Conservation (phyloP, 2,329 filamentous ascomycete genomes). For the Mycosphaerelloides madeirae region DNA sequence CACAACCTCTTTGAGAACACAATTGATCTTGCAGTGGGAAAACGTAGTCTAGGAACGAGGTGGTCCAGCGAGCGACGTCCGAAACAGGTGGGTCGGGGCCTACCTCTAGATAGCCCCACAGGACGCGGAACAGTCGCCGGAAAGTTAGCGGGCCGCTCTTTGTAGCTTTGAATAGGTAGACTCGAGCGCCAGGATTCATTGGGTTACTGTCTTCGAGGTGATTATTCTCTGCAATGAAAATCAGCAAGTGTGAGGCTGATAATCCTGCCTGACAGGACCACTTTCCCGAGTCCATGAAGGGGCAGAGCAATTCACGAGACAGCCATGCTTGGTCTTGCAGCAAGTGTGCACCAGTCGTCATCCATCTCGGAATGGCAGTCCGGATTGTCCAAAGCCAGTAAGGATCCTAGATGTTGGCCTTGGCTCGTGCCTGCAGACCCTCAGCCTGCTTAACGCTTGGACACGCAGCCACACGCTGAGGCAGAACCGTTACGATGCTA, state of each 20-base stretch:
- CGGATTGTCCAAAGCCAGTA: constrained; percentile 11
- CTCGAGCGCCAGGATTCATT: constrained; percentile 12
- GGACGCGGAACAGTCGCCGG: constrained; percentile 11
- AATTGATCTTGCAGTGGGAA: constrained; percentile 2
- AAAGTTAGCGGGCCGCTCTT: constrained; percentile 14
- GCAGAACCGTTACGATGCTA: constrained; percentile 11
- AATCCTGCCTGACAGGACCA: not conserved
- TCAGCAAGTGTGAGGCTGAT: not conserved
- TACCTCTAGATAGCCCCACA: constrained; percentile 23
- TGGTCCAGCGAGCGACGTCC: constrained; percentile 15
- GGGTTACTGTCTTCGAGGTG: not conserved
- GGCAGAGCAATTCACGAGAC: not conserved
- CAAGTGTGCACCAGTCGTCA: constrained; percentile 3
- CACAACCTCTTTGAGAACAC: constrained; percentile 4
- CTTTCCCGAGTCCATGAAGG: not conserved
- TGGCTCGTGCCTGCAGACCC: constrained; percentile 13
- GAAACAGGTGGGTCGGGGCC: constrained; percentile 24
- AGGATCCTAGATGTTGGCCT: constrained; percentile 11
- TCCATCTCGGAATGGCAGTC: constrained; percentile 8
- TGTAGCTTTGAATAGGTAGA: constrained; percentile 17
- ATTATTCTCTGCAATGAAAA: no score
- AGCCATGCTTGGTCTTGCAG: constrained; percentile 1
- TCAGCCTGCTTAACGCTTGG: constrained; percentile 8
- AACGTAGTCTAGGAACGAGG: constrained; percentile 7
- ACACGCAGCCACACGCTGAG: constrained; percentile 8